Percentiles rank a stretch among this genome's conserved stretches.
These are phyloP conservation scores for Monosporascus sp. DNA, from an alignment of 2,329 filamentous ascomycete species.

Conservation along the genomic window DNA sequence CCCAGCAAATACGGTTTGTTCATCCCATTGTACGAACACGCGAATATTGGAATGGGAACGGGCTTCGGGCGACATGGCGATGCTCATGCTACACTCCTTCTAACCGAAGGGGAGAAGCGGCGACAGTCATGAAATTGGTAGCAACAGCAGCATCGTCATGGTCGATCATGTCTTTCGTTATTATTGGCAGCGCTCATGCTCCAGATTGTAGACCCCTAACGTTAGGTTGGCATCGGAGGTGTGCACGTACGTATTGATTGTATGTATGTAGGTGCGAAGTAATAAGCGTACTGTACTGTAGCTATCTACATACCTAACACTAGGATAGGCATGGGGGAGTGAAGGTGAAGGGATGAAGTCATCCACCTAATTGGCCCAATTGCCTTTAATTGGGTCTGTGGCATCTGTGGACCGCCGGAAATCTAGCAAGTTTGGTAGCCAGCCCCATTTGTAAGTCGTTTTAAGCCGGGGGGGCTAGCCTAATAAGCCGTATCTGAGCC, in stretches of 20 bases:
- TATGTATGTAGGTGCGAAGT: no score
- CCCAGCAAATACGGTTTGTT: constrained; percentile 91
- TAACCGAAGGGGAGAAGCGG: constrained; percentile 22
- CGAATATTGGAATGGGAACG: constrained; percentile 63
- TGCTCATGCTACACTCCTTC: constrained; percentile 40
- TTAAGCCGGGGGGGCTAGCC: not conserved
- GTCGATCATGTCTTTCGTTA: not conserved
- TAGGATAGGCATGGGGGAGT: not conserved
- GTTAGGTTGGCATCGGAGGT: no score
- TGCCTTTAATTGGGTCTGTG: not conserved
- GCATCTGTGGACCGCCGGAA: not conserved
- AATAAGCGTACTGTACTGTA: not conserved
- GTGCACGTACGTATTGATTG: no score
- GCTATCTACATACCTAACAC: not conserved
- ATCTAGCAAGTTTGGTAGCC: not conserved
- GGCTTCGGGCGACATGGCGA: constrained; percentile 44
- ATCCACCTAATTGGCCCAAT: not conserved
- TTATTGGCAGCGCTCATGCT: no score
- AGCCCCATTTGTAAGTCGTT: not conserved
- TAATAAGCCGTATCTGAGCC: no score
- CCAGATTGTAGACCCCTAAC: no score
- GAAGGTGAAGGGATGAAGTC: not conserved
- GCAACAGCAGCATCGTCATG: not conserved
- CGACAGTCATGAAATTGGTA: not conserved
- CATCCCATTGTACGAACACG: constrained; percentile 92